Percentiles rank a stretch among this genome's conserved stretches.
Conservation (phyloP, 768 basidiomycete genomes). For the Tulasnella sp. region DNA sequence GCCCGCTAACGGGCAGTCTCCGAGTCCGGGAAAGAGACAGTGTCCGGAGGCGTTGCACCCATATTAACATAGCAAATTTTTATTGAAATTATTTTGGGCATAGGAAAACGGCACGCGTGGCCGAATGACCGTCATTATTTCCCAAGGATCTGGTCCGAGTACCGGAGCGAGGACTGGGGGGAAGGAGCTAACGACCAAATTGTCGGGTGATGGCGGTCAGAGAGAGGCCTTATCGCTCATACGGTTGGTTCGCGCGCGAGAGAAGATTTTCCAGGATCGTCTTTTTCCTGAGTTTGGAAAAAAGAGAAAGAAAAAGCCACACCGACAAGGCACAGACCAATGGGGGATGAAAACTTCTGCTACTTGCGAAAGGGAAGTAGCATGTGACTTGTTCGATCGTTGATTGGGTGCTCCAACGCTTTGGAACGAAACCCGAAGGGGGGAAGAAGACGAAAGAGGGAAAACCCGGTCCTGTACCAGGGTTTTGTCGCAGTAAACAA, state of each 20-base stretch:
- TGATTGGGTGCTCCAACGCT: neutral
- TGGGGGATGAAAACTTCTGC: neutral
- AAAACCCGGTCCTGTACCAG: neutral
- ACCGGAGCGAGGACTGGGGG: neutral
- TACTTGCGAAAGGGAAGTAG: neutral
- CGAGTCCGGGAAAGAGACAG: neutral
- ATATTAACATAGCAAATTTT: neutral
- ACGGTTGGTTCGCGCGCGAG: neutral
- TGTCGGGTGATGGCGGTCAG: neutral
- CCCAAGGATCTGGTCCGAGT: neutral
- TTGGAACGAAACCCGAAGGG: neutral
- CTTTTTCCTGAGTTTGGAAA: neutral
- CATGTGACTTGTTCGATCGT: neutral
- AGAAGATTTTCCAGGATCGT: neutral
- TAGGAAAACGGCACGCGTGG: neutral
- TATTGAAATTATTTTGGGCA: neutral
- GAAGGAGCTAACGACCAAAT: neutral
- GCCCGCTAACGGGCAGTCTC: neutral
- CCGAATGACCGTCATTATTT: neutral
- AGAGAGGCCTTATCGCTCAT: neutral
- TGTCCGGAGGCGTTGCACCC: neutral
- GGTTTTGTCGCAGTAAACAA: neutral
- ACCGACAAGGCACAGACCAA: neutral
- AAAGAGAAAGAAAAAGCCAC: neutral
- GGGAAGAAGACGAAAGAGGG: constrained; percentile 1